Base-by-base conservation (phyloP, 208 protist species). In the Leishmania braziliensis region DNA sequence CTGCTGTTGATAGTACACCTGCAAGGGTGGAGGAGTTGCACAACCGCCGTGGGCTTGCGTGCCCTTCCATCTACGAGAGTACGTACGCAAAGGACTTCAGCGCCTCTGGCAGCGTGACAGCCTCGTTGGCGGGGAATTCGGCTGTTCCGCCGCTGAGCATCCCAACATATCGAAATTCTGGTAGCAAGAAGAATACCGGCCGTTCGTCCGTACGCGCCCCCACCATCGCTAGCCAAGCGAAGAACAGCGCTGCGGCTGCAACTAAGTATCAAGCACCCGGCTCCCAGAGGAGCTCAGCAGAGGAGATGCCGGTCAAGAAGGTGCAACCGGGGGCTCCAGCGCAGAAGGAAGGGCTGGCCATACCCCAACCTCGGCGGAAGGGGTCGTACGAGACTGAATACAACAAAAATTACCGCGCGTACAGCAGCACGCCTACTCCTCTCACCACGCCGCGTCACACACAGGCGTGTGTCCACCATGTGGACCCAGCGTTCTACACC, bases 401-500 rank as follows among this genome's bases (percentile, higher is more conserved):
- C 83, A 85, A 74, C 33, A 73, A 85, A 43, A 92, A 86, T 65
- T 95, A 89, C 78, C 71, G 70, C 6, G 46, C 71, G 5, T 75
- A 80, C 75, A 78, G 76, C 58, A 68, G 80, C 26, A 39, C n/a
- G n/a, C 77, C 81, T 5, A 60, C 73, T 0, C 80, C 84, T 6
- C 54, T 51, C 20, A 50, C 77, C 33, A 81, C 77, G 39, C 79
- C 75, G 50, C 75, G 72, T 14, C 78, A 74, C 0, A 68, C 80
- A 18, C 82, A 66, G 46, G 87, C 83, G 5, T 90, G 89, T 72
- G 89, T 93, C 16, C 88, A 89, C 50, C 87, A 93, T 78, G 76
- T 90, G 33, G 90, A 93, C 78, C 90, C 90, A 8, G 69, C 66
- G 75, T 90, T 90, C 82, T 93, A 91, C 84, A 91, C 85, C 12